These are phyloP conservation scores for Tylopilus sp. DNA, from an alignment of 768 basidiomycete species.

Conservation along the genomic window DNA sequence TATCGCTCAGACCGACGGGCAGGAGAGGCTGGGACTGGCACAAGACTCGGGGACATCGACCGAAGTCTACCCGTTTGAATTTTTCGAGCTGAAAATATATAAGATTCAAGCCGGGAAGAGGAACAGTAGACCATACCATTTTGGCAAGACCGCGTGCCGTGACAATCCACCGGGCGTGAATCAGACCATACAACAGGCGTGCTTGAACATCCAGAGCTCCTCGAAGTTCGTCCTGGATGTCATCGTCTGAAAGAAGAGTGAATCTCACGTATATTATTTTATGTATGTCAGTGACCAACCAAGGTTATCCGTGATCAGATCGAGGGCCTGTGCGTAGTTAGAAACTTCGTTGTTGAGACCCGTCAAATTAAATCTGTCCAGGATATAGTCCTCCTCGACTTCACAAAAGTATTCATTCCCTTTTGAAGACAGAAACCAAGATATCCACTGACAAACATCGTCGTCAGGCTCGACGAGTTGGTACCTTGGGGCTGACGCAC, in stretches of 20 bases:
- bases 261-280: not conserved
- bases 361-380: slow-evolving; percentile 97
- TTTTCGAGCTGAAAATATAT: slow-evolving; percentile 70
- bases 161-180: slow-evolving; percentile 96
- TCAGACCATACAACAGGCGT: slow-evolving; percentile 89
- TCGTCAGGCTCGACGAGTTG: slow-evolving; percentile 17
- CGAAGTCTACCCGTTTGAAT: slow-evolving; percentile 97
- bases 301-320: slow-evolving; percentile 93
- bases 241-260: slow-evolving; percentile 61
- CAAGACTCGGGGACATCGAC: slow-evolving; percentile 95
- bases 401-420: slow-evolving; percentile 99
- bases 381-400: slow-evolving; percentile 98
- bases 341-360: slow-evolving; percentile 95
- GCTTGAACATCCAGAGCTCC: slow-evolving; percentile 93
- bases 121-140: slow-evolving; percentile 62
- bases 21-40: slow-evolving; percentile 94
- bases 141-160: slow-evolving; percentile 91
- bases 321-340: slow-evolving; percentile 90
- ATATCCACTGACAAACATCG: slow-evolving; percentile 71
- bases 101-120: not conserved
- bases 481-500: slow-evolving; percentile 19
- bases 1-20: slow-evolving; percentile 93
- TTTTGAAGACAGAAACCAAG: slow-evolving; percentile 95
- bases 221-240: slow-evolving; percentile 89
- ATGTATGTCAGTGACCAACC: slow-evolving; percentile 50